Evolutionary conservation across 768 basidiomycete genomes (phyloP).

Genomic region (Trametes maxima): DNA sequence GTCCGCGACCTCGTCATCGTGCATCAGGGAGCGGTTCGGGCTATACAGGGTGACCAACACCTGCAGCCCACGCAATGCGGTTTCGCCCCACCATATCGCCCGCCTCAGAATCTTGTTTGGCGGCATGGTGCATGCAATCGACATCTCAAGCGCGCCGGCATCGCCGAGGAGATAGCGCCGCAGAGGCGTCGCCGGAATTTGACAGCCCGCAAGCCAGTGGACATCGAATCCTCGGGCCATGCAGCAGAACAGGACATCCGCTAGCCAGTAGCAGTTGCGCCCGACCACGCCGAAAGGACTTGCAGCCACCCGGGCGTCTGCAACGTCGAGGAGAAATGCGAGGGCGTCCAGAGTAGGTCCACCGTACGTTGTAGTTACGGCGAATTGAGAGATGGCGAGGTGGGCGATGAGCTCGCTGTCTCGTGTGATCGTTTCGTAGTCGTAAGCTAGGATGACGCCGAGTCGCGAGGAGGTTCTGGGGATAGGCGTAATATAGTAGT

Average conservation of each 20-base stretch:
- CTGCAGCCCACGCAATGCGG: neutral
- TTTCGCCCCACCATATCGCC: neutral
- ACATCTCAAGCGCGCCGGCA: constrained; percentile 4
- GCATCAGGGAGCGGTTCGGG: constrained; percentile 1
- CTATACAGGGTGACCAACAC: neutral
- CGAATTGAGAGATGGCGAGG: neutral
- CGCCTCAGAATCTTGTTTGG: neutral
- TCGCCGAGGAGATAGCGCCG: constrained; percentile 6
- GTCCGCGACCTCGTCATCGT: constrained; percentile 12
- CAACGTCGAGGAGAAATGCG: constrained; percentile 1
- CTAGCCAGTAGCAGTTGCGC: constrained; percentile 18
- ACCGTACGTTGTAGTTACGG: neutral
- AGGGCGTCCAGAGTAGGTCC: constrained; percentile 10
- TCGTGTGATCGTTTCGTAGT: constrained; percentile 2
- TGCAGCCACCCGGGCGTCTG: neutral
- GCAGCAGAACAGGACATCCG: constrained; percentile 14
- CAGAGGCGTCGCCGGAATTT: constrained; percentile 2
- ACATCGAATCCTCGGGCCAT: neutral
- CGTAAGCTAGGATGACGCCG: constrained; percentile 5
- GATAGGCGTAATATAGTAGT: neutral
- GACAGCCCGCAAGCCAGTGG: constrained; percentile 1
- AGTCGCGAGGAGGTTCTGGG: neutral
- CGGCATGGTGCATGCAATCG: constrained; percentile 2
- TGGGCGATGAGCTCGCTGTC: neutral
- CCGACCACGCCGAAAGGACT: constrained; percentile 6